Percentiles rank a stretch among this genome's conserved stretches.
Conservation (phyloP, 2,329 filamentous ascomycete species). For the Harringtonia lauricola region DNA sequence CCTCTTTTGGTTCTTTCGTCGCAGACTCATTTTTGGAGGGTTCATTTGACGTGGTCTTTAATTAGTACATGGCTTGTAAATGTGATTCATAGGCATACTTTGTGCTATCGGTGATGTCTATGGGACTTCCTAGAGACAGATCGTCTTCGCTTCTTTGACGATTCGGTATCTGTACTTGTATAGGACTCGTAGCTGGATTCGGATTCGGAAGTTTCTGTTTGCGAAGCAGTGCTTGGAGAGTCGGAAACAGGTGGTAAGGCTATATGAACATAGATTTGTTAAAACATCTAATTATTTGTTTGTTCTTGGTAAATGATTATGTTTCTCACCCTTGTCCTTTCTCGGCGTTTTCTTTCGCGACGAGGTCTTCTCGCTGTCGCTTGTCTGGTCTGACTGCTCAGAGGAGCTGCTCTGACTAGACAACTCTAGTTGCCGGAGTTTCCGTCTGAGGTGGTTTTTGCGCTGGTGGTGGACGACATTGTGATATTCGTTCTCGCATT, state of each 20-base stretch:
- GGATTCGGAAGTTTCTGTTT: not conserved
- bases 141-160: not conserved
- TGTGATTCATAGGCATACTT: not conserved
- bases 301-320: not conserved
- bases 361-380: not conserved
- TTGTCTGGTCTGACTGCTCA: not conserved
- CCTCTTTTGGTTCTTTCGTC: not conserved
- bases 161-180: not conserved
- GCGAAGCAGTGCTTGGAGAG: not conserved
- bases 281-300: too few species aligned
- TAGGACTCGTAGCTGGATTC: slow-evolving; percentile 2
- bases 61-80: not conserved
- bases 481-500: slow-evolving; percentile 10
- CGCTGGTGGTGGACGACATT: not conserved
- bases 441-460: not conserved
- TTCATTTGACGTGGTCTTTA: not conserved
- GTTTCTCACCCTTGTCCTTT: not conserved
- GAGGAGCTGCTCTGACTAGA: not conserved
- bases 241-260: not conserved
- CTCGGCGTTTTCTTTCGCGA: not conserved
- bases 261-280: too few species aligned
- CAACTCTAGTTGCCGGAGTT: not conserved
- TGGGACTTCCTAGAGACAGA: not conserved
- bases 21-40: not conserved
- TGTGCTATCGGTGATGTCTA: not conserved